phyloP scores from a whole-genome alignment of 495 filamentous ascomycete species.

The Penicillium desertorum region DNA sequence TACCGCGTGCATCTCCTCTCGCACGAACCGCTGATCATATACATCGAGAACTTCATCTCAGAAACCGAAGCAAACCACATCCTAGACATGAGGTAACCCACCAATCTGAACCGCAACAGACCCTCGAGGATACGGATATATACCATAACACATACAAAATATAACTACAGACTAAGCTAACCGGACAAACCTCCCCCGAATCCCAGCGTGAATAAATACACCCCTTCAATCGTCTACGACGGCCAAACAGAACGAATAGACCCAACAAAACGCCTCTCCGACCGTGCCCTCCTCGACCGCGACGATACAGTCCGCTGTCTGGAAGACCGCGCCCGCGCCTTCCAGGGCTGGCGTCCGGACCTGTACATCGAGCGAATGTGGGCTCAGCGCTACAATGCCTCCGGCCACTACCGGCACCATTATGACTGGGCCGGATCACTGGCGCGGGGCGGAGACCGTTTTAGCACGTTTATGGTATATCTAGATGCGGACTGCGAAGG shows the following conservation, averaged over 20 bases:
- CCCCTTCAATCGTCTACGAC: constrained; percentile 55
- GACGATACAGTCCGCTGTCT: constrained; percentile 65
- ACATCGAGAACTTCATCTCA: constrained; percentile 56
- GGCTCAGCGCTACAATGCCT: constrained; percentile 58
- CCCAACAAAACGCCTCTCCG: constrained; percentile 52
- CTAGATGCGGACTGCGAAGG: constrained; percentile 57
- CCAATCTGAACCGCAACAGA: neutral
- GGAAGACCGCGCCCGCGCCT: constrained; percentile 63
- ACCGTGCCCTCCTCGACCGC: constrained; percentile 58
- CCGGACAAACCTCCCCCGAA: neutral
- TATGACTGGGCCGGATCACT: constrained; percentile 56
- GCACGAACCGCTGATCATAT: constrained; percentile 53
- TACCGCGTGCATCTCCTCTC: constrained; percentile 49
- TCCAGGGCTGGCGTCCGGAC: constrained; percentile 65
- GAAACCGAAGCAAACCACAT: constrained; percentile 50
- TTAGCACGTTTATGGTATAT: constrained; percentile 65
- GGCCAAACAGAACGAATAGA: constrained; percentile 45
- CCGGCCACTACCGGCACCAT: constrained; percentile 59
- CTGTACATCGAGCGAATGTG: constrained; percentile 62
- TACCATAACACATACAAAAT: neutral
- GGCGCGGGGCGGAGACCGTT: constrained; percentile 43
- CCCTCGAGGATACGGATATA: neutral
- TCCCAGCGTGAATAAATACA: constrained; percentile 49
- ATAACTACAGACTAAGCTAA: neutral
- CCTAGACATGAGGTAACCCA: constrained; percentile 47